A percentile compares a stretch with the other conserved stretches of the same genome.
These are phyloP conservation scores for Nissolia schottii DNA, from an alignment of 306 rosid species.

Conservation along the genomic window DNA sequence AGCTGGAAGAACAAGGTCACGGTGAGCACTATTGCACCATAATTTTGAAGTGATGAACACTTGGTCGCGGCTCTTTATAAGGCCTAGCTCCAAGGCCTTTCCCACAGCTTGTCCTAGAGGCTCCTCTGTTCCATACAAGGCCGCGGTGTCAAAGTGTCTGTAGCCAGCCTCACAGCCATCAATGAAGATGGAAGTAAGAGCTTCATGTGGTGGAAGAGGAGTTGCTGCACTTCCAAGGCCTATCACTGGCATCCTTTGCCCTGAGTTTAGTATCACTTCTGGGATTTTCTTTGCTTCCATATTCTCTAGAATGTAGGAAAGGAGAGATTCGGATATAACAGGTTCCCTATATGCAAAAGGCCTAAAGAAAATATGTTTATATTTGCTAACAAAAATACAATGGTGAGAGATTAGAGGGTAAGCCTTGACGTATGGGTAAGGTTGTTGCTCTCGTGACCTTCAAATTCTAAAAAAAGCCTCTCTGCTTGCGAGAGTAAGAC, in stretches of 20 bases:
- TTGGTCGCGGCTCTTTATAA: constrained; percentile 36
- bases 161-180: constrained; percentile 21
- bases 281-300: constrained; percentile 24
- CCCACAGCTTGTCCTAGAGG: constrained; percentile 37
- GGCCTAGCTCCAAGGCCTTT: constrained; percentile 34
- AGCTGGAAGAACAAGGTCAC: constrained; percentile 46
- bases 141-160: constrained; percentile 38
- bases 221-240: constrained; percentile 23
- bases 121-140: constrained; percentile 32
- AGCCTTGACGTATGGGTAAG: too few relatives aligned
- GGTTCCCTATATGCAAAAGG: too few relatives aligned
- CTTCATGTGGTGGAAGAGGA: constrained; percentile 28
- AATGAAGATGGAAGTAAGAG: constrained; percentile 7
- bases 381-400: too few relatives aligned
- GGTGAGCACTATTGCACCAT: constrained; percentile 41
- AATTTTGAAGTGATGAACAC: constrained; percentile 56
- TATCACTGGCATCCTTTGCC: constrained; percentile 25
- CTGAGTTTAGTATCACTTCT: constrained; percentile 26
- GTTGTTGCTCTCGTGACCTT: too few relatives aligned
- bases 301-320: too few relatives aligned
- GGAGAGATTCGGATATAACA: too few relatives aligned
- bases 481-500: too few relatives aligned
- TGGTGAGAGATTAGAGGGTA: too few relatives aligned
- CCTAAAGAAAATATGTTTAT: too few relatives aligned
- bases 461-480: too few relatives aligned